Conservation (phyloP, 176 grass and related monocot genomes). For the Oryza australiensis region DNA sequence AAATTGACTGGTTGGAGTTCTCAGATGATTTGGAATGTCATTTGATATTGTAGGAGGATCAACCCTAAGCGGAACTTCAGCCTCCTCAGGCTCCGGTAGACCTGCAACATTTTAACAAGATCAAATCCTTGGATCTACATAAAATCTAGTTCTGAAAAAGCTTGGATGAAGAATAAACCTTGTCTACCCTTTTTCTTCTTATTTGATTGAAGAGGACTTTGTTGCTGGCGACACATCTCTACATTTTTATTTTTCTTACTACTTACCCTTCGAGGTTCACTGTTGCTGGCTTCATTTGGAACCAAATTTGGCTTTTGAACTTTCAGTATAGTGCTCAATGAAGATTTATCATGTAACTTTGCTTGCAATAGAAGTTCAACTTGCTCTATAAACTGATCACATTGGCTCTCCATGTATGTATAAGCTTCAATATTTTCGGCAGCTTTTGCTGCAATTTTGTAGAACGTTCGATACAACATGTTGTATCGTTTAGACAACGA, state of each 20-base stretch:
- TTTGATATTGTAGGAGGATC: constrained; percentile 40
- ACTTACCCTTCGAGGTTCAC: constrained; percentile 48
- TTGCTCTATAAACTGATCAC: constrained; percentile 77
- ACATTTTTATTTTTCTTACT: constrained; percentile 68
- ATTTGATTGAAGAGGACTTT: constrained; percentile 52
- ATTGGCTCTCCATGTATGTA: constrained; percentile 70
- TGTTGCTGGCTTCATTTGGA: constrained; percentile 49
- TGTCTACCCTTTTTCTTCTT: constrained; percentile 69
- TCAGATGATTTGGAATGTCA: constrained; percentile 68
- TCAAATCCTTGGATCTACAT: constrained; percentile 9
- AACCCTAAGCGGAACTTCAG: constrained; percentile 48
- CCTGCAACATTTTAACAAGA: constrained; percentile 44
- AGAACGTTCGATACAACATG: constrained; percentile 54
- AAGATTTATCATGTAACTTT: constrained; percentile 72
- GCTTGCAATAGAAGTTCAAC: constrained; percentile 79
- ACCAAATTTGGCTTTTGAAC: constrained; percentile 59
- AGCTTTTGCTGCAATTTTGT: constrained; percentile 67
- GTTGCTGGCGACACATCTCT: constrained; percentile 40
- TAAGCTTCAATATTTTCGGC: constrained; percentile 66
- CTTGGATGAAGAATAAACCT: constrained; percentile 42
- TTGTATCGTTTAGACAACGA: constrained; percentile 59
- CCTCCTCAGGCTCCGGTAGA: constrained; percentile 53
- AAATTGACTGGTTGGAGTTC: constrained; percentile 62
- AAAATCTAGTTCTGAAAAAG: constrained; percentile 22
- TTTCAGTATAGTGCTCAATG: constrained; percentile 48